Conservation (phyloP, 208 protist species). For the Leptomonas pyrrhocoris region DNA sequence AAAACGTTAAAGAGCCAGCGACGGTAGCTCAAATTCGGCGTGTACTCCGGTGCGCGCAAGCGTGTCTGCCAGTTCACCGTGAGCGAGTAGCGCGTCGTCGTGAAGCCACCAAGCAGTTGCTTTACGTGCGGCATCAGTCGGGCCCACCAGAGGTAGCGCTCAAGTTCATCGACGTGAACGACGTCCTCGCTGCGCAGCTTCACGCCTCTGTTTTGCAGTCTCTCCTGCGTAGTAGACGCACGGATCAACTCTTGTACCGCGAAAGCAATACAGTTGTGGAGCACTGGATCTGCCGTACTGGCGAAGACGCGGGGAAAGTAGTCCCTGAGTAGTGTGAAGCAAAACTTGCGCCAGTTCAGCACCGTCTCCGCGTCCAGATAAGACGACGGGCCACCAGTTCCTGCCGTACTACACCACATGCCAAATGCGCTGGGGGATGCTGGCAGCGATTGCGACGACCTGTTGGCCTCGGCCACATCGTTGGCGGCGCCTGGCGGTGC, state of each 20-base stretch:
- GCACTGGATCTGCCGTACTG: constrained; percentile 73
- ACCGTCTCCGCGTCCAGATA: constrained; percentile 48
- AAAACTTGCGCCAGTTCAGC: constrained; percentile 71
- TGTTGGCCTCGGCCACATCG: background rate
- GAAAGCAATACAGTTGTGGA: constrained; percentile 87
- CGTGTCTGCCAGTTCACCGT: constrained; percentile 48
- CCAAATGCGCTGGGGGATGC: background rate
- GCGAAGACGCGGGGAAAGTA: constrained; percentile 77
- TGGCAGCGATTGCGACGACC: background rate
- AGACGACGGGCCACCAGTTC: constrained; percentile 7
- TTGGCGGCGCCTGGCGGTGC: background rate
- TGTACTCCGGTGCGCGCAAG: constrained; percentile 65
- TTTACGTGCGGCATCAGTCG: constrained; percentile 51
- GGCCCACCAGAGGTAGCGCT: constrained; percentile 83
- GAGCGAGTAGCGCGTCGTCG: constrained; percentile 70
- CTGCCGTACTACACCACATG: background rate
- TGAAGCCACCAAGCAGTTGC: constrained; percentile 76
- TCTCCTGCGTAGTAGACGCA: constrained; percentile 63
- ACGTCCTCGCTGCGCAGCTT: constrained; percentile 50
- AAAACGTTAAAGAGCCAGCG: constrained; percentile 79
- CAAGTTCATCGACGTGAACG: constrained; percentile 70
- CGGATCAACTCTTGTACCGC: constrained; percentile 87
- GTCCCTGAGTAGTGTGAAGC: constrained; percentile 59
- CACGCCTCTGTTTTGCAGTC: constrained; percentile 32
- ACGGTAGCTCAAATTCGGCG: constrained; percentile 47